phyloP scores from a whole-genome alignment of 2,329 filamentous ascomycete species.

The Monosporascus ibericus region DNA sequence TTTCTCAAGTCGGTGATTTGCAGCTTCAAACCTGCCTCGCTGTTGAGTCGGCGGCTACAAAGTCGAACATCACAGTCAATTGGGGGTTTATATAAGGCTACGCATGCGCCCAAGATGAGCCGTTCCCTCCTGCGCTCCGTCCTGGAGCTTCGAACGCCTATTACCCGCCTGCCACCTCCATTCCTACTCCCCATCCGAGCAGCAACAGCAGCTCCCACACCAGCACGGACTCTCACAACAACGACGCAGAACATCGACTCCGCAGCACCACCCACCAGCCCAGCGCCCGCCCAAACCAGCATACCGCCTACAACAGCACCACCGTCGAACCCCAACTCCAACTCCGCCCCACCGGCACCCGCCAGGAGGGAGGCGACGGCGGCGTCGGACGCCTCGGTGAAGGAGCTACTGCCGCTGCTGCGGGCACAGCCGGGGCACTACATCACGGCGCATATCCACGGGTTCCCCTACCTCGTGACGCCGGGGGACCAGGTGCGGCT shows the following conservation, averaged over 20 bases:
- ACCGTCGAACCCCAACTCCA: background rate
- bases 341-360: conserved; percentile 7
- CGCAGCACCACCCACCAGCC: conserved; percentile 27
- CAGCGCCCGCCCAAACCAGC: conserved; percentile 6
- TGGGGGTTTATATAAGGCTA: background rate
- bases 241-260: conserved; percentile 25
- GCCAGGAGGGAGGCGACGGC: conserved; percentile 21
- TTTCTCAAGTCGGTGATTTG: background rate
- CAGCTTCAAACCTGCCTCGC: background rate
- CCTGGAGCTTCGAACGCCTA: conserved; percentile 49
- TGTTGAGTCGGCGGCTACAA: background rate
- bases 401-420: conserved; percentile 61
- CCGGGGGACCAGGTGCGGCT: conserved; percentile 69
- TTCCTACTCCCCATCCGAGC: conserved; percentile 47
- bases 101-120: conserved; percentile 37
- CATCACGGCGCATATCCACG: conserved; percentile 74
- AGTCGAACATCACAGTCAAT: background rate
- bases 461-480: conserved; percentile 72
- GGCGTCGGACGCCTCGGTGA: conserved; percentile 43
- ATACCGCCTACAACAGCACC: conserved; percentile 4
- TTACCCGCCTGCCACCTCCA: conserved; percentile 39
- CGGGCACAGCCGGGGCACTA: conserved; percentile 70
- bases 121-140: conserved; percentile 58
- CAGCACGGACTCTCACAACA: conserved; percentile 28
- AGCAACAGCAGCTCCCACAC: conserved; percentile 9